A percentile compares a stretch with the other conserved stretches of the same genome.
These are phyloP conservation scores for Halteria grandinella DNA, from an alignment of 73 alveolate genomes.

Conservation along the genomic window DNA sequence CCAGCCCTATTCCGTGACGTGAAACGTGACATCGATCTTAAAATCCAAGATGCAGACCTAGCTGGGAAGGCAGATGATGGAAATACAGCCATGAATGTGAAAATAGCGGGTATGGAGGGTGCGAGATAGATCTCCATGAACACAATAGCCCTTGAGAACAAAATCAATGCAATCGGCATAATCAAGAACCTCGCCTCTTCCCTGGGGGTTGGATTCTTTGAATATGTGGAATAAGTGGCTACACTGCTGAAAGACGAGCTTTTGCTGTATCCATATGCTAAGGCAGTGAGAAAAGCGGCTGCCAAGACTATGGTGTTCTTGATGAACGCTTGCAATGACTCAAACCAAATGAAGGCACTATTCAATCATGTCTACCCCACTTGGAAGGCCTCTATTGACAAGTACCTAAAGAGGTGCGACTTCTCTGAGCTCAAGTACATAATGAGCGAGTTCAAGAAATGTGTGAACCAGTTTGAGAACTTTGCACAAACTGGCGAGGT, in stretches of 20 bases:
- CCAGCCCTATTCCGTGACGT: conserved; percentile 50
- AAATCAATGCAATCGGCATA: conserved; percentile 38
- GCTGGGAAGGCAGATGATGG: background rate
- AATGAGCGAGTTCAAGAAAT: conserved; percentile 28
- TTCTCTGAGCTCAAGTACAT: conserved; percentile 31
- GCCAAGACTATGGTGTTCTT: conserved; percentile 32
- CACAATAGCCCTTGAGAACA: conserved; percentile 63
- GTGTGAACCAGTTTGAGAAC: conserved; percentile 34
- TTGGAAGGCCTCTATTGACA: conserved; percentile 1
- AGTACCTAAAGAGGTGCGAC: conserved; percentile 30
- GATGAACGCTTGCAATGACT: conserved; percentile 44
- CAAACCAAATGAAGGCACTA: conserved; percentile 21
- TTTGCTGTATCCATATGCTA: conserved; percentile 27
- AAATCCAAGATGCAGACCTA: conserved; percentile 53
- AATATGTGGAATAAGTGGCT: conserved; percentile 41
- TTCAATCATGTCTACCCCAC: conserved; percentile 30
- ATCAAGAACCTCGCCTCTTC: conserved; percentile 37
- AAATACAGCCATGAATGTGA: conserved; percentile 17
- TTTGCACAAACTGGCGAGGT: conserved; percentile 3
- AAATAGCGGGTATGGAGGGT: conserved; percentile 53
- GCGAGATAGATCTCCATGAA: conserved; percentile 53
- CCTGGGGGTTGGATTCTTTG: conserved; percentile 53
- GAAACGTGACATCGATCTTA: conserved; percentile 42
- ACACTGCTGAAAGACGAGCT: conserved; percentile 4
- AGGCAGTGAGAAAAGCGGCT: conserved; percentile 61